phyloP scores from a whole-genome alignment of 2,329 filamentous ascomycete species.

The Curvularia sp. region DNA sequence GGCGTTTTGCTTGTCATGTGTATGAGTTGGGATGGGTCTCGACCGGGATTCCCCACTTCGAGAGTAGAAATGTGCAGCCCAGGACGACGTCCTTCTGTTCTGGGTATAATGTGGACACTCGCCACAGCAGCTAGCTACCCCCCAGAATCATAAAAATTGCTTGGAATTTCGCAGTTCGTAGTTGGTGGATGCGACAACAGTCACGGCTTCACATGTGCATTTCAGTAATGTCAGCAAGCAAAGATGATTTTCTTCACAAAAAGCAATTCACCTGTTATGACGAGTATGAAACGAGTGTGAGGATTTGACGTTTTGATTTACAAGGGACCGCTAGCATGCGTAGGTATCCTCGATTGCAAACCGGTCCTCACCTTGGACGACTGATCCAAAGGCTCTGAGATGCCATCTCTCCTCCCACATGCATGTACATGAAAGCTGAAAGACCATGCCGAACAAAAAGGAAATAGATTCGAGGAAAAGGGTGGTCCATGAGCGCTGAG shows the following conservation, averaged over 20 bases:
- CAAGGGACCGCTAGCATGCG: constrained; percentile 53
- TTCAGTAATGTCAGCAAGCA: background rate
- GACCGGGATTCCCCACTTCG: constrained; percentile 27
- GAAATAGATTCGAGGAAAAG: constrained; percentile 49
- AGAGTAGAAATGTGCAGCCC: constrained; percentile 29
- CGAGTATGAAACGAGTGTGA: constrained; percentile 35
- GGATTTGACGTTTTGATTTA: constrained; percentile 50
- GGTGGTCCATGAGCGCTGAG: constrained; percentile 51
- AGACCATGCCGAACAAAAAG: constrained; percentile 49
- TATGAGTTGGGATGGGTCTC: constrained; percentile 27
- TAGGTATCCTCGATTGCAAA: constrained; percentile 57
- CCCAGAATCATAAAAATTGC: background rate
- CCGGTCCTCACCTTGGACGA: constrained; percentile 50
- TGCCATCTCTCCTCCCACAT: constrained; percentile 54
- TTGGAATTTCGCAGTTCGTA: background rate
- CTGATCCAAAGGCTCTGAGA: constrained; percentile 49
- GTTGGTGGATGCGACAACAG: background rate
- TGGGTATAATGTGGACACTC: constrained; percentile 31
- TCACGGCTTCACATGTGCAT: background rate
- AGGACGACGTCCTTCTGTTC: constrained; percentile 39
- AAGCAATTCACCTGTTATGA: background rate
- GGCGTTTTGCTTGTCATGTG: constrained; percentile 41
- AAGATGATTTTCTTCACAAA: background rate
- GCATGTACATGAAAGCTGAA: constrained; percentile 52
- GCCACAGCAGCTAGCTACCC: constrained; percentile 19